These are phyloP conservation scores for Aegle marmelos DNA, from an alignment of 345 rosid species.

Conservation along the genomic window DNA sequence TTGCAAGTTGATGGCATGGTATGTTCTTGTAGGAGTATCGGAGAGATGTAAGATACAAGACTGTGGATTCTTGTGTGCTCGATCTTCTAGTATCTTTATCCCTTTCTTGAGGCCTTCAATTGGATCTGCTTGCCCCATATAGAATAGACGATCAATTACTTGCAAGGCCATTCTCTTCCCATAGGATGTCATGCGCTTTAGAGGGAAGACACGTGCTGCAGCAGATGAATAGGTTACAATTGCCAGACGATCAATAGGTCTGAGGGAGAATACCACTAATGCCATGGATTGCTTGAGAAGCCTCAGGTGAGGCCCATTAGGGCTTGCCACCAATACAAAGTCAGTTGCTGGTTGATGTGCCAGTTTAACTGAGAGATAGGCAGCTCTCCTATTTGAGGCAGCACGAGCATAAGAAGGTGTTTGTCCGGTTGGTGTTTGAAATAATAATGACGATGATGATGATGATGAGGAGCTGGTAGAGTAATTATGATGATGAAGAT, in stretches of 20 bases:
- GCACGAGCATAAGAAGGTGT: conserved; percentile 21
- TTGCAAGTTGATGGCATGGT: conserved; percentile 42
- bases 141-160: conserved; percentile 83
- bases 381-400: conserved; percentile 36
- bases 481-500: conserved; percentile 26
- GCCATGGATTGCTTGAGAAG: conserved; percentile 87
- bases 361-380: conserved; percentile 64
- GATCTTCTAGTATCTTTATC: conserved; percentile 71
- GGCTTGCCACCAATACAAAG: conserved; percentile 71
- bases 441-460: conserved; percentile 20
- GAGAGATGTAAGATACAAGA: conserved; percentile 70
- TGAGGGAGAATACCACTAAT: conserved; percentile 67
- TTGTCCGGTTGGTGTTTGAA: conserved; percentile 28
- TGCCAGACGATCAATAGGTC: conserved; percentile 70
- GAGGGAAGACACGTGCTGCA: conserved; percentile 74
- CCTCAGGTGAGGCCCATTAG: conserved; percentile 73
- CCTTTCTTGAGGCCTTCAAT: conserved; percentile 77
- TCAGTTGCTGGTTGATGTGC: conserved; percentile 57
- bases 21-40: conserved; percentile 57
- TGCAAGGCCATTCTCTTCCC: conserved; percentile 75
- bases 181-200: conserved; percentile 77
- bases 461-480: conserved; percentile 26
- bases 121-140: conserved; percentile 73
- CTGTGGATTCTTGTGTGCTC: conserved; percentile 64
- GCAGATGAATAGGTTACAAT: conserved; percentile 81